These are phyloP conservation scores for Starmera dryadoides DNA, from an alignment of 805 yeast species.

Conservation along the genomic window DNA sequence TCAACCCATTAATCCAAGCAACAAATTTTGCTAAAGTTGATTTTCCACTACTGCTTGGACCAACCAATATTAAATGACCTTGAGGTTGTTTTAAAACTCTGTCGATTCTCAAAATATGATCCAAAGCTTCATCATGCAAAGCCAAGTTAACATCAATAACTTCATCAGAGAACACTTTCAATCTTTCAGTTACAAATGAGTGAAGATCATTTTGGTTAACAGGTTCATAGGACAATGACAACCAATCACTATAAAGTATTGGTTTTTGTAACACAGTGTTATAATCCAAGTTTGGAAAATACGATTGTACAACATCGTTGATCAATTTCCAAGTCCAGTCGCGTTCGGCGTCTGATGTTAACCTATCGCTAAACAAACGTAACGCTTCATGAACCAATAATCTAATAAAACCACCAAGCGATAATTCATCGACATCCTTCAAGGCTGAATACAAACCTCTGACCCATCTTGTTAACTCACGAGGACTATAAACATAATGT, in stretches of 20 bases:
- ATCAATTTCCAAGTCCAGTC: conserved; percentile 39
- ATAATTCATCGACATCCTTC: conserved; percentile 26
- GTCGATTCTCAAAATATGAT: conserved; percentile 72
- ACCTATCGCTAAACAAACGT: conserved; percentile 70
- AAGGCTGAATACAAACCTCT: conserved; percentile 61
- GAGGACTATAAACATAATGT: conserved; percentile 78
- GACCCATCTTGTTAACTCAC: conserved; percentile 86
- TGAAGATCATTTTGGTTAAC: conserved; percentile 42
- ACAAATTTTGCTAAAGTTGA: conserved; percentile 73
- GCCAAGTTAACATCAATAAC: conserved; percentile 55
- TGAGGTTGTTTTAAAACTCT: conserved; percentile 78
- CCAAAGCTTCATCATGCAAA: conserved; percentile 62
- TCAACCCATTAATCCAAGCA: conserved; percentile 84
- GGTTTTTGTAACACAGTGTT: conserved; percentile 36
- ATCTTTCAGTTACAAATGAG: conserved; percentile 53
- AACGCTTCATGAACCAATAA: conserved; percentile 79
- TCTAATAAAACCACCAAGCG: conserved; percentile 41
- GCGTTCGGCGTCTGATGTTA: conserved; percentile 41
- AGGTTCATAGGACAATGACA: conserved; percentile 52
- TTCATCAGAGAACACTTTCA: conserved; percentile 72
- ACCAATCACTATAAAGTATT: conserved; percentile 68
- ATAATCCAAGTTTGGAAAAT: conserved; percentile 42
- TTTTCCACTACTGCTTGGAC: conserved; percentile 78
- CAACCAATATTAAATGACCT: conserved; percentile 84
- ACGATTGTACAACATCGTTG: conserved; percentile 21